These are phyloP conservation scores for Tetrapyrgos nigripes DNA, from an alignment of 1,284 basidiomycete genomes.

Conservation along the genomic window DNA sequence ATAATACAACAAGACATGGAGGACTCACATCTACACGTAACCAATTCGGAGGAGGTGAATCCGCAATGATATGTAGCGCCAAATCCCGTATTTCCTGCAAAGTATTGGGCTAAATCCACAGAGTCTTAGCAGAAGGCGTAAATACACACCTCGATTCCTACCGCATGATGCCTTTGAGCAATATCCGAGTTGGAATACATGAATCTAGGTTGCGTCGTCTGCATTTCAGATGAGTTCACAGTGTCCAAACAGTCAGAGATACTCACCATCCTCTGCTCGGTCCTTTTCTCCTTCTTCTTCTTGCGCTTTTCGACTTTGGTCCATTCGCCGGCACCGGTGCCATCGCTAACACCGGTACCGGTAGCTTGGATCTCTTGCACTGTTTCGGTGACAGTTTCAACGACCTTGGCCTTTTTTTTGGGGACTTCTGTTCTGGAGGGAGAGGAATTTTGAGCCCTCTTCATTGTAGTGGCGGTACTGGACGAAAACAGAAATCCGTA, in stretches of 20 bases:
- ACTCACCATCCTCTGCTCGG: constrained; percentile 64
- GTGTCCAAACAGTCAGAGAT: constrained; percentile 18
- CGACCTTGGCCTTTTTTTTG: constrained; percentile 9
- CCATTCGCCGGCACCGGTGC: constrained; percentile 54
- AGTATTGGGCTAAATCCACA: constrained; percentile 11
- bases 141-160: constrained; percentile 75
- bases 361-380: constrained; percentile 24
- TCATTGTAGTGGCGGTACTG: neutral
- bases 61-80: constrained; percentile 80
- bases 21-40: constrained; percentile 77
- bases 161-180: constrained; percentile 68
- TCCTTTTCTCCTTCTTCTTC: constrained; percentile 72
- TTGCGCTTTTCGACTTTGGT: constrained; percentile 81
- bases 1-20: constrained; percentile 7
- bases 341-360: constrained; percentile 16
- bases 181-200: constrained; percentile 83
- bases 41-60: constrained; percentile 84
- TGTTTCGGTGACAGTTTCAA: constrained; percentile 25
- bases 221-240: constrained; percentile 9
- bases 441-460: constrained; percentile 5
- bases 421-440: constrained; percentile 8
- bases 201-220: constrained; percentile 75
- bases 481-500: neutral
- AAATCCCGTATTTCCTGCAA: constrained; percentile 85
- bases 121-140: neutral